Percentiles rank a stretch among this genome's conserved stretches.
phyloP scores from a whole-genome alignment of 495 filamentous ascomycete genomes.

The Aspergillus mulundensis region DNA sequence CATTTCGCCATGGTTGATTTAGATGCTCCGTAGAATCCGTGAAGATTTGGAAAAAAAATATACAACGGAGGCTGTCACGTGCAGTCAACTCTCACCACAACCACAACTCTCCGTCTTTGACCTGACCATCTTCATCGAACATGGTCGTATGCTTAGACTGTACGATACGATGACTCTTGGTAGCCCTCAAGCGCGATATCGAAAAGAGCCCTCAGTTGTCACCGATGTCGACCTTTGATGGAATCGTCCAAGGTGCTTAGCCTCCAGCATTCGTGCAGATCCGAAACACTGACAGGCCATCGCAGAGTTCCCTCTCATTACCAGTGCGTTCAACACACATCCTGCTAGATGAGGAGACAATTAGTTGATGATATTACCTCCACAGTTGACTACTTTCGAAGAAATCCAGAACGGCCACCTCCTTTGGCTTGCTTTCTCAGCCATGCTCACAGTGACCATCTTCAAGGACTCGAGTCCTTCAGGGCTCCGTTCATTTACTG shows the following conservation, averaged over 20 bases:
- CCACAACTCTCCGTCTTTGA: background rate
- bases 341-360: background rate
- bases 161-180: background rate
- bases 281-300: conserved; percentile 4
- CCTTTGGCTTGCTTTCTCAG: conserved; percentile 86
- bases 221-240: conserved; percentile 77
- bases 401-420: conserved; percentile 45
- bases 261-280: conserved; percentile 4
- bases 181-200: background rate
- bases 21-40: background rate
- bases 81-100: background rate
- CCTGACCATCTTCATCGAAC: too few species aligned
- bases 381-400: conserved; percentile 80
- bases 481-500: conserved; percentile 83
- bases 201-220: background rate
- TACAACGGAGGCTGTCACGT: conserved; percentile 1
- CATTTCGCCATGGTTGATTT: background rate
- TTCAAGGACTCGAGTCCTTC: conserved; percentile 74
- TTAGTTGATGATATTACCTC: conserved; percentile 1
- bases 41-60: background rate
- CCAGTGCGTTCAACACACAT: conserved; percentile 22
- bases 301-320: conserved; percentile 40
- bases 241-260: conserved; percentile 53
- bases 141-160: too few species aligned
- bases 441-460: conserved; percentile 91